phyloP scores from a whole-genome alignment of 2,329 filamentous ascomycete genomes.

The Talaromyces sp. region DNA sequence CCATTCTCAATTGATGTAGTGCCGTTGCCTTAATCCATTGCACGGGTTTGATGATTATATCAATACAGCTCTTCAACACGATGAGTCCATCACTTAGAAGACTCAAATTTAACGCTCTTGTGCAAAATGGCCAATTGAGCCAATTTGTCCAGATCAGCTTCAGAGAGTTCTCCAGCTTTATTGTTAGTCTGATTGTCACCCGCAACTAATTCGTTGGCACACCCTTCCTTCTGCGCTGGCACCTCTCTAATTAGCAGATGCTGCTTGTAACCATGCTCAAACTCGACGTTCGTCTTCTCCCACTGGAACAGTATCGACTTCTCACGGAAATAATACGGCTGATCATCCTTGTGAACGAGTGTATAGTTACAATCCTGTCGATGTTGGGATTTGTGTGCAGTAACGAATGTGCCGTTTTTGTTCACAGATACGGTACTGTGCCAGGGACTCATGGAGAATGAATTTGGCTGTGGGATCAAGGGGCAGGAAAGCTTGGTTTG shows the following conservation, averaged over 20 bases:
- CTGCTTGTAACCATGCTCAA: conserved; percentile 47
- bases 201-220: not conserved
- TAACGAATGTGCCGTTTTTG: conserved; percentile 26
- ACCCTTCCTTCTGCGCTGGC: not conserved
- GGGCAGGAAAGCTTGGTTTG: conserved; percentile 29
- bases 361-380: conserved; percentile 37
- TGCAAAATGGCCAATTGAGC: not conserved
- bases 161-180: not conserved
- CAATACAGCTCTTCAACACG: not conserved
- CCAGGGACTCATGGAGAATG: conserved; percentile 33
- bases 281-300: conserved; percentile 37
- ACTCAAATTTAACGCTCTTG: not conserved
- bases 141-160: conserved; percentile 1
- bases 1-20: not conserved
- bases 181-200: no score
- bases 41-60: not conserved
- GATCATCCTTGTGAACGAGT: conserved; percentile 45
- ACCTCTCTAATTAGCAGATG: not conserved
- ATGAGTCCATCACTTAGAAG: not conserved
- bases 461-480: conserved; percentile 24
- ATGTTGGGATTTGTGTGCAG: conserved; percentile 27
- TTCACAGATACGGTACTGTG: conserved; percentile 35
- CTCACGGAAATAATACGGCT: conserved; percentile 52
- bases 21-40: not conserved
- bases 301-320: conserved; percentile 47